Evolutionary conservation across 2,329 filamentous ascomycete genomes (phyloP), one percentile per base, ranked within the genome.

Genomic region (Curvularia sp.): DNA sequence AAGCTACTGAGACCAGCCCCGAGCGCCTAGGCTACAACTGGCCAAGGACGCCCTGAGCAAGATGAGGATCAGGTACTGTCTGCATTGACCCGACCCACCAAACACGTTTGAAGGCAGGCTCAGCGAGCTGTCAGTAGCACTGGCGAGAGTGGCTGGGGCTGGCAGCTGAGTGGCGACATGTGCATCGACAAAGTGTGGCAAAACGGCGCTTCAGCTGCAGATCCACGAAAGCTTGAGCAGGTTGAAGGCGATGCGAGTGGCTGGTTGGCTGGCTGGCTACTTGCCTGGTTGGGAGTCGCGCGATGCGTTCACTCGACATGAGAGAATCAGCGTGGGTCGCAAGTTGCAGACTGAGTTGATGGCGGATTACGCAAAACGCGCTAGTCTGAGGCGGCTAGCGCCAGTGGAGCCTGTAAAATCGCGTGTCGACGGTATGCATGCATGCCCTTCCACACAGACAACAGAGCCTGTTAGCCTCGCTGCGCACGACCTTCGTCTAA

Each of bases 21-120:
- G 58, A 51, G 55, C 26, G 59, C 33, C 62, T 66, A 68, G 38
- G 50, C 62, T 61, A 24, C 35, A 60, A 53, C 13, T 26, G 57
- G 66, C 24, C 59, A 64, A 58, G 61, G 61, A 28, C 12, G 30
- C 51, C 38, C 55, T 46, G 53, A 60, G 44, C 53, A 49, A 54
- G 57, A 63, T 53, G 67, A 56, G 55, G 62, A 67, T 67, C 65
- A 65, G 65, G 62, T 63, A 66, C 64, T 38, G 58, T 55, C 53
- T 60, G 61, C 62, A 66, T 61, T 60, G 63, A 60, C 55, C 49
- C 35, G 53, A 61, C 62, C 65, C 64, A 68, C 66, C 56, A 42
- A 64, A 66, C 57, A 58, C 58, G 62, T 67, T 66, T 65, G 60
- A 62, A 58, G 28, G 55, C 30, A 18, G 50, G 24, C 49, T 39